phyloP scores from a whole-genome alignment of 192 early-diverging fungal species.

The Bifiguratus adelaidae region DNA sequence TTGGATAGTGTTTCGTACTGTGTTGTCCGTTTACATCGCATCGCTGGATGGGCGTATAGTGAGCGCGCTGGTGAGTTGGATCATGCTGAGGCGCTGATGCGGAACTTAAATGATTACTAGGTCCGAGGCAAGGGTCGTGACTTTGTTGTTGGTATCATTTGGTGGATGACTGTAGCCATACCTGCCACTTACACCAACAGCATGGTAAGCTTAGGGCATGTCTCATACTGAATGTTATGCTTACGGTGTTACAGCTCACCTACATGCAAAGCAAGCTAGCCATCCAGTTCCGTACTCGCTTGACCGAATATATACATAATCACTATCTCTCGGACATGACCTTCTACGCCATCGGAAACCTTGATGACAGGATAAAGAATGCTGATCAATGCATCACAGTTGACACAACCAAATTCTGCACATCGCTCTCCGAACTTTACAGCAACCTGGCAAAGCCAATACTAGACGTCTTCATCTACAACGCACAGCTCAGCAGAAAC shows the following conservation, averaged over 20 bases:
- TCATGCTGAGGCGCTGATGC: not conserved
- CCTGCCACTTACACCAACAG: slow-evolving; percentile 96
- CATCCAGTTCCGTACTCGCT: slow-evolving; percentile 70
- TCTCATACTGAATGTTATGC: not conserved
- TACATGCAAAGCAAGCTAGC: slow-evolving; percentile 69
- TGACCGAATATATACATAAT: slow-evolving; percentile 82
- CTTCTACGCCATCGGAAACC: slow-evolving; percentile 87
- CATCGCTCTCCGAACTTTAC: slow-evolving; percentile 79
- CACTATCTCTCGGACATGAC: slow-evolving; percentile 85
- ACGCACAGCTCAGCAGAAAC: slow-evolving; percentile 72
- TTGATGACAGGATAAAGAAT: slow-evolving; percentile 88
- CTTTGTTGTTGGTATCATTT: slow-evolving; percentile 75
- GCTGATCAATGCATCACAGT: slow-evolving; percentile 85
- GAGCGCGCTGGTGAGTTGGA: slow-evolving; percentile 44
- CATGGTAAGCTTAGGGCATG: slow-evolving; percentile 43
- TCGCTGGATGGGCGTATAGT: slow-evolving; percentile 79
- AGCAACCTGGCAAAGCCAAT: slow-evolving; percentile 93
- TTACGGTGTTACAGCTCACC: slow-evolving; percentile 32
- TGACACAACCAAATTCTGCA: slow-evolving; percentile 87
- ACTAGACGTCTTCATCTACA: slow-evolving; percentile 90
- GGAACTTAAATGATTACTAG: slow-evolving; percentile 7
- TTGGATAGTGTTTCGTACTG: slow-evolving; percentile 68
- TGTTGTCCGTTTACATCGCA: slow-evolving; percentile 87
- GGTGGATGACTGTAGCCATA: slow-evolving; percentile 90
- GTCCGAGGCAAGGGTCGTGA: slow-evolving; percentile 63